Evolutionary conservation across 108 stramenopile species (phyloP).

Genomic region (Nitzschia sp.): DNA sequence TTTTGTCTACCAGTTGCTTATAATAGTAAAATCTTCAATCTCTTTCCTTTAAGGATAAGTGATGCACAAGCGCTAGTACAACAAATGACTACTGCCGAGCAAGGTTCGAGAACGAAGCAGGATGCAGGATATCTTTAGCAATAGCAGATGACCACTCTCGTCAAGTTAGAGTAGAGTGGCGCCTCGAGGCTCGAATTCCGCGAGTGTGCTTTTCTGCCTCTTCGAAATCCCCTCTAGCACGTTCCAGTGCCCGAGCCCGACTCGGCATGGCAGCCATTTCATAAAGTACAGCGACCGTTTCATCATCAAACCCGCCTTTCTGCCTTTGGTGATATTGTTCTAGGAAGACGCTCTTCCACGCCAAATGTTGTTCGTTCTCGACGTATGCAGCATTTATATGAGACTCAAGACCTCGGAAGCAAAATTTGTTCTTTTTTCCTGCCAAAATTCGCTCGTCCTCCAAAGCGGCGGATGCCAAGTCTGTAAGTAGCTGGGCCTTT

Average conservation of each 20-base stretch:
- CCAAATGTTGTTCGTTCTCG: slow-evolving; percentile 11
- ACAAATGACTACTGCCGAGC: no score
- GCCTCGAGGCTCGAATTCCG: slow-evolving; percentile 5
- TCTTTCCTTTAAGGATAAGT: no score
- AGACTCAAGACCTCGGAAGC: slow-evolving; percentile 16
- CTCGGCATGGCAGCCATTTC: slow-evolving; percentile 19
- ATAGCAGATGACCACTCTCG: no score
- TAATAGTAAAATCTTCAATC: no score
- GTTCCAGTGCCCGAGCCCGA: slow-evolving; percentile 10
- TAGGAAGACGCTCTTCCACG: slow-evolving; percentile 19
- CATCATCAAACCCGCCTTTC: slow-evolving; percentile 18
- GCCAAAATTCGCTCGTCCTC: not conserved
- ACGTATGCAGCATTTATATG: slow-evolving; percentile 12
- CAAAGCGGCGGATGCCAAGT: not conserved
- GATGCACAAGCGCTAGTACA: no score
- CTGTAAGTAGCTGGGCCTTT: slow-evolving; percentile 4
- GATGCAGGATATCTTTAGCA: no score
- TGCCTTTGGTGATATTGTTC: slow-evolving; percentile 22
- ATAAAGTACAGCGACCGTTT: slow-evolving; percentile 8
- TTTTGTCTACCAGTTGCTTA: no score
- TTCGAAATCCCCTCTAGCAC: slow-evolving; percentile 13
- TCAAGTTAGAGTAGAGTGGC: not conserved
- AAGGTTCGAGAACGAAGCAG: no score
- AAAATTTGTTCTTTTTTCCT: not conserved
- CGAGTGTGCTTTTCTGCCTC: slow-evolving; percentile 10